Percentiles rank a stretch among this genome's conserved stretches.
phyloP scores from a whole-genome alignment of 1,139 yeast genomes.

The Nakaseomyces bracarensis region DNA sequence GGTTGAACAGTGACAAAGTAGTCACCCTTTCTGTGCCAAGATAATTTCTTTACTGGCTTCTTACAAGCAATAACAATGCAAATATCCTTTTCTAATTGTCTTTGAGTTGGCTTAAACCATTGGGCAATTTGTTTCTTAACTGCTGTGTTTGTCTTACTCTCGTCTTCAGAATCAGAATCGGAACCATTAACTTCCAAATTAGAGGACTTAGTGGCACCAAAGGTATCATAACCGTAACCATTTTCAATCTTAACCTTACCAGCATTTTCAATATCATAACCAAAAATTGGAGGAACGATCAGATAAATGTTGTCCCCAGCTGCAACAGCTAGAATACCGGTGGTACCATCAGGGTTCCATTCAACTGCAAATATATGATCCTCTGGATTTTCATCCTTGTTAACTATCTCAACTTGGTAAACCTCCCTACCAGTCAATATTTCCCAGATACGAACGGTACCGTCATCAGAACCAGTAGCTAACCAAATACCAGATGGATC shows the following conservation, averaged over 20 bases:
- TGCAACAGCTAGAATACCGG: slow-evolving; percentile 74
- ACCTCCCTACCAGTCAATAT: slow-evolving; percentile 91
- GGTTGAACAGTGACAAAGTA: slow-evolving; percentile 93
- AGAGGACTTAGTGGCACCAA: slow-evolving; percentile 49
- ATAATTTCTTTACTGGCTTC: slow-evolving; percentile 67
- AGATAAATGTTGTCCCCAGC: slow-evolving; percentile 76
- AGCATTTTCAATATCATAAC: slow-evolving; percentile 75
- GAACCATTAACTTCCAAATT: slow-evolving; percentile 40
- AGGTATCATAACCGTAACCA: slow-evolving; percentile 88
- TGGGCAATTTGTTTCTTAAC: slow-evolving; percentile 54
- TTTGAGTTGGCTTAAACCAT: slow-evolving; percentile 74
- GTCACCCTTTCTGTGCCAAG: slow-evolving; percentile 98
- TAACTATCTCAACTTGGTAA: slow-evolving; percentile 50
- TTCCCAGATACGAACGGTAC: slow-evolving; percentile 94
- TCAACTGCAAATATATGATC: slow-evolving; percentile 77
- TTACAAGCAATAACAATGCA: slow-evolving; percentile 61
- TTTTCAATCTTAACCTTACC: slow-evolving; percentile 74
- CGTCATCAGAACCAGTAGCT: slow-evolving; percentile 98
- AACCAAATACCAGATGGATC: slow-evolving; percentile 91
- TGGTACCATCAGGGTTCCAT: slow-evolving; percentile 78
- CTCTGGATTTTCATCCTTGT: slow-evolving; percentile 37
- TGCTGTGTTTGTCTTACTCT: slow-evolving; percentile 26
- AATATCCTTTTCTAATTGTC: slow-evolving; percentile 60
- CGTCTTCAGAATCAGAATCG: slow-evolving; percentile 35
- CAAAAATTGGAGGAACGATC: slow-evolving; percentile 84